Conservation (phyloP, 129 eudicot genomes). For the Heracleum sosnowskyi region DNA sequence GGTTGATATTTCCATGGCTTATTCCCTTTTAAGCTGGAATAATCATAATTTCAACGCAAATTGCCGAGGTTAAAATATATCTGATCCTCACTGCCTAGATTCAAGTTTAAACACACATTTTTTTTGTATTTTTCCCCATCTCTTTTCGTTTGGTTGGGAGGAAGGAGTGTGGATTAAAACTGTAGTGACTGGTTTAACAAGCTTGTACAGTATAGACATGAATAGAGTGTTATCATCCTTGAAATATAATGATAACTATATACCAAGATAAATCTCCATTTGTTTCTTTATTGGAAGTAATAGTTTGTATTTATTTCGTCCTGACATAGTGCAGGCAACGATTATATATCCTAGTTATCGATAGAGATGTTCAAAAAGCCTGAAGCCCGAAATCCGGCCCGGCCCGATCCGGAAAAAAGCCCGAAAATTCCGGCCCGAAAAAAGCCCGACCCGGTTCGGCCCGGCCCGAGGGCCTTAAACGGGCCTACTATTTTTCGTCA, state of each 20-base stretch:
- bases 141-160: not conserved
- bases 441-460: no score
- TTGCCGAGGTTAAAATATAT: not conserved
- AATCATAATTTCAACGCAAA: not conserved
- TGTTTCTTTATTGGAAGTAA: not conserved
- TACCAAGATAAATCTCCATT: no score
- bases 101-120: not conserved
- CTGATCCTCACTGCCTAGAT: not conserved
- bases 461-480: no score
- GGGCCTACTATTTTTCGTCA: no score
- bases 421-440: no score
- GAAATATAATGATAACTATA: not conserved
- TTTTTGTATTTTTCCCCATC: not conserved
- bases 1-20: not conserved
- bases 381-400: no score
- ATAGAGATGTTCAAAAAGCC: no score
- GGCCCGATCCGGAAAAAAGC: no score
- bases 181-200: not conserved
- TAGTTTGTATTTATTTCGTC: not conserved
- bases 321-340: not conserved
- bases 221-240: not conserved
- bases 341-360: no score
- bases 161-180: not conserved
- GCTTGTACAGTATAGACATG: not conserved
- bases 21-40: not conserved